These are phyloP conservation scores for Chlorella sorokiniana DNA, from an alignment of 139 green algal species.

Conservation along the genomic window DNA sequence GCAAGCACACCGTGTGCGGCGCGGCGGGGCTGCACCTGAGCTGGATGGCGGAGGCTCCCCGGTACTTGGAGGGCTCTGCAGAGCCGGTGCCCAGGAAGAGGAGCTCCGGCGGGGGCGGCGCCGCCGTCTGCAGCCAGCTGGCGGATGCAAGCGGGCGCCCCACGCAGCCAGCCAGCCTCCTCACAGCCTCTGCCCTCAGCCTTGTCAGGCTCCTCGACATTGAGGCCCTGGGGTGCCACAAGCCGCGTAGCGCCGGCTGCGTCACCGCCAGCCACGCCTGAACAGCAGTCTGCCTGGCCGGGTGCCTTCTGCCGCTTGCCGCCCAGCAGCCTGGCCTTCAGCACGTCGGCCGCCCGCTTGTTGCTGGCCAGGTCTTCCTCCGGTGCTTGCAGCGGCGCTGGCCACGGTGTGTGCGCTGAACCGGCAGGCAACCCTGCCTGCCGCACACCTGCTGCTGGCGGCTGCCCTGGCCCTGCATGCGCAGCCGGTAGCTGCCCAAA, in stretches of 20 bases:
- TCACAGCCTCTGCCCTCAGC: too few species aligned
- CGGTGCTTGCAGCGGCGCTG: background rate
- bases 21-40: constrained; percentile 1
- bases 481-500: background rate
- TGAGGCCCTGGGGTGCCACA: background rate
- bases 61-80: constrained; percentile 86
- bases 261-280: background rate
- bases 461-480: background rate
- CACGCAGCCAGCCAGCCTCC: constrained; percentile 1
- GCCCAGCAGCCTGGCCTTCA: constrained; percentile 1
- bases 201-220: background rate
- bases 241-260: background rate
- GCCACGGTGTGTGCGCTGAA: background rate
- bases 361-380: background rate
- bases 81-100: constrained; percentile 84
- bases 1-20: background rate
- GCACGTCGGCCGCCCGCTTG: constrained; percentile 16
- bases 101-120: constrained; percentile 31
- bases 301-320: too few species aligned
- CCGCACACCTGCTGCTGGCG: background rate
- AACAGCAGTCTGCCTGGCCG: background rate
- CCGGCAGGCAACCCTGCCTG: background rate
- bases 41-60: constrained; percentile 65
- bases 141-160: background rate
- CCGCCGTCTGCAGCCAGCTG: background rate